Evolutionary conservation across 306 rosid genomes (phyloP), one percentile per base, ranked within the genome.

Genomic region (Inga laurina): DNA sequence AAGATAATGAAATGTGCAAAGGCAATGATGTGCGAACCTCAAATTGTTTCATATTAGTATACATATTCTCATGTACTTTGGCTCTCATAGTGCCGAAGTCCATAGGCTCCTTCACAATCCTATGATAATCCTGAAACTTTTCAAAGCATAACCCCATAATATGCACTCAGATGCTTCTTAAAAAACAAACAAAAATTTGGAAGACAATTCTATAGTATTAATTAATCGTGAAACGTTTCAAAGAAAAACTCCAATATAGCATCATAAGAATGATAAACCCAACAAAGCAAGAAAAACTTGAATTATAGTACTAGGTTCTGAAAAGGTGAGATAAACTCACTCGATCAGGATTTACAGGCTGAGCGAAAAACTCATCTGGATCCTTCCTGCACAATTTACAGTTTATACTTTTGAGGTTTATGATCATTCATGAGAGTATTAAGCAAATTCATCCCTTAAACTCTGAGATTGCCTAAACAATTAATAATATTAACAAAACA

Each of bases 31-130:
- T 45, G 19, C 74, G 74, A 81, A 82, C 85, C 80, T 82, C 19
- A 54, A 81, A 62, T 5, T 48, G 56, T 15, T 65, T 70, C 12
- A 82, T 15, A 54, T 8, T 66, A 51, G 70, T 51, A 39, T 82
- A 75, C 59, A 51, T 35, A 41, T n/a, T 61, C 45, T 82, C 76
- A 10, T 82, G 75, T 30, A 75, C 35, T 66, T 75, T 82, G 44
- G 80, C 81, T 48, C 80, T 65, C 80, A 82, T 66, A 10, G 80
- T 82, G 30, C 35, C 76, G 10, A 82, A 66, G 43, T 82, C 76
- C 85, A 82, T 82, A 22, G 85, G 80, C 59, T 75, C 68, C 75
- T 75, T 82, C 22, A 64, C 41, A 37, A 75, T 18, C 12, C 5
- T 14, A 56, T 21, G 30, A 27, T 75, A 32, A 51, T 15, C 72